These are phyloP conservation scores for Allantophomopsis cytisporea DNA, from an alignment of 2,329 filamentous ascomycete genomes.

Conservation along the genomic window DNA sequence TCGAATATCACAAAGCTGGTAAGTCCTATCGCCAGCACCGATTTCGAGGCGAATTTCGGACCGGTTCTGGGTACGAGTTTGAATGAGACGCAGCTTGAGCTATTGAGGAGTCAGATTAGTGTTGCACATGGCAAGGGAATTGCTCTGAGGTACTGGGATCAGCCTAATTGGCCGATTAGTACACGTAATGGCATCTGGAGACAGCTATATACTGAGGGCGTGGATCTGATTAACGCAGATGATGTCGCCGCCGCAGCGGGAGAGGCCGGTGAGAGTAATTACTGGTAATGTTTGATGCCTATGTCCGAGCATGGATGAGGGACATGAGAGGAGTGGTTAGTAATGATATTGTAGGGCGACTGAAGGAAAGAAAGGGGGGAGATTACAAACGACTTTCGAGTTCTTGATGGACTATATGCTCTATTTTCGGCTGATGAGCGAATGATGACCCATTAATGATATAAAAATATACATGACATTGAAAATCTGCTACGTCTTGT, in stretches of 20 bases:
- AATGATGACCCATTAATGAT: too few species aligned
- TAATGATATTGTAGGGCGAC: too few species aligned
- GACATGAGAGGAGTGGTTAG: too few species aligned
- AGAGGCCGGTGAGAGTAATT: constrained; percentile 4
- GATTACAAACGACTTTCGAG: too few species aligned
- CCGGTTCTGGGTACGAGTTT: constrained; percentile 21
- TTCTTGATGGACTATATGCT: too few species aligned
- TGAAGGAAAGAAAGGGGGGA: too few species aligned
- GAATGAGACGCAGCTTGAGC: constrained; percentile 32
- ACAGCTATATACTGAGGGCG: constrained; percentile 38
- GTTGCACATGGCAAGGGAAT: constrained; percentile 42
- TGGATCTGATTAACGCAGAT: constrained; percentile 50
- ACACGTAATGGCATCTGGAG: constrained; percentile 44
- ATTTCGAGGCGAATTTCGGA: constrained; percentile 24
- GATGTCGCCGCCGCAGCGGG: constrained; percentile 36
- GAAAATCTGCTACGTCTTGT: too few species aligned
- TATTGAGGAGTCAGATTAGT: constrained; percentile 34
- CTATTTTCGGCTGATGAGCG: too few species aligned
- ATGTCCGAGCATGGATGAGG: not conserved
- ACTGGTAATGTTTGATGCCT: constrained; percentile 1
- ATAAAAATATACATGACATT: too few species aligned
- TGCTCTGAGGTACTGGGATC: constrained; percentile 46
- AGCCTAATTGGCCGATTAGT: constrained; percentile 44
- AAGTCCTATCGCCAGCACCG: constrained; percentile 12
- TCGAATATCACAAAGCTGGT: constrained; percentile 14